phyloP scores from a whole-genome alignment of 345 rosid species.

The Pistacia atlantica region DNA sequence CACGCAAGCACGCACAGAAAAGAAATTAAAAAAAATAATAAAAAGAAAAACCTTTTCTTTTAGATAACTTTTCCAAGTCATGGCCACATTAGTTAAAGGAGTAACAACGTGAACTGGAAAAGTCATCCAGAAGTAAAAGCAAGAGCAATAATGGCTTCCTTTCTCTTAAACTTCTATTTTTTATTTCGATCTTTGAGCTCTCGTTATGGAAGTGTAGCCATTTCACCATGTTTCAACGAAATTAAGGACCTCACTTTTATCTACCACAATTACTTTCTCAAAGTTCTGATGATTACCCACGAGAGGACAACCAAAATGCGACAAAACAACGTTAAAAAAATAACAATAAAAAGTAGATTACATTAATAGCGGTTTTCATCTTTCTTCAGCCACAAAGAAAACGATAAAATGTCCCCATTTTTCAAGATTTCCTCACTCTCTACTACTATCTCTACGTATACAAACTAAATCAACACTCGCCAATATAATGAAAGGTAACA shows the following conservation, averaged over 20 bases:
- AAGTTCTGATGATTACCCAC: constrained; percentile 18
- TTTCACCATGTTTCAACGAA: not conserved
- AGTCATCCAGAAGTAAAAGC: constrained; percentile 27
- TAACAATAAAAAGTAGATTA: not conserved
- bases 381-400: constrained; percentile 14
- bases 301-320: constrained; percentile 36
- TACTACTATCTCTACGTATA: not conserved
- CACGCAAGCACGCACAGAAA: not conserved
- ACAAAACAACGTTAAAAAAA: constrained; percentile 21
- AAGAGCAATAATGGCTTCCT: constrained; percentile 46
- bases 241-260: constrained; percentile 1
- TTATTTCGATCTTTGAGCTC: constrained; percentile 37
- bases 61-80: constrained; percentile 19
- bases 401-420: not conserved
- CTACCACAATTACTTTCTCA: constrained; percentile 24
- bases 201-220: too few species aligned
- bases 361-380: constrained; percentile 4
- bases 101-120: constrained; percentile 22
- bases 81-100: constrained; percentile 13
- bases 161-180: constrained; percentile 26
- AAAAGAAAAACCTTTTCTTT: constrained; percentile 12
- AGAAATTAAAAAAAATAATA: not conserved
- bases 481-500: not conserved
- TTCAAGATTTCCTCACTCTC: not conserved
- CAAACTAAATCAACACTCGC: too few species aligned